phyloP scores from a whole-genome alignment of 2,329 filamentous ascomycete species.

The Penicillium paneum region DNA sequence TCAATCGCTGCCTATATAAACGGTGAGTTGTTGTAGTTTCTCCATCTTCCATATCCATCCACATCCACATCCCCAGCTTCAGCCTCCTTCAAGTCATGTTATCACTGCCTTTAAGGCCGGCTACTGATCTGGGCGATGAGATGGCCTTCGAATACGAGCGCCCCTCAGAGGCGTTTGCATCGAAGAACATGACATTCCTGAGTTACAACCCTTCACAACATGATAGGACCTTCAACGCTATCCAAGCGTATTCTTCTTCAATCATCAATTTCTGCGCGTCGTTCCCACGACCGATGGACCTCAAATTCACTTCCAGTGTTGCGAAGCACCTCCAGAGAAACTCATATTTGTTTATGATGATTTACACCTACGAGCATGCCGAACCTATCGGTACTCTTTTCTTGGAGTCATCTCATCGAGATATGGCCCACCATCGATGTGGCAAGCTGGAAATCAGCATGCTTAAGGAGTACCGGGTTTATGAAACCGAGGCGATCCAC shows the following conservation, averaged over 20 bases:
- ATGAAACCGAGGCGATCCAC: neutral
- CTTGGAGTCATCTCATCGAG: neutral
- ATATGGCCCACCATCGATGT: neutral
- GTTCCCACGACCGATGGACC: neutral
- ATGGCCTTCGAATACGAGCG: too few species aligned
- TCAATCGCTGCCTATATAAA: neutral
- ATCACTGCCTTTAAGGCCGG: neutral
- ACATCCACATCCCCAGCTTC: too few species aligned
- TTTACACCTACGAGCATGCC: fast-evolving
- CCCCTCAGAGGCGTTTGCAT: fast-evolving
- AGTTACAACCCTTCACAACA: neutral
- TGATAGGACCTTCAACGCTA: neutral
- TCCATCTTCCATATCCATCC: neutral
- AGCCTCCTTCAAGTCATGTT: neutral
- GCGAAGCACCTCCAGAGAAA: neutral
- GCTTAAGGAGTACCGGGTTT: too few species aligned
- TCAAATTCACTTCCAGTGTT: neutral
- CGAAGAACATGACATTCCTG: neutral
- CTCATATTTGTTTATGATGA: neutral
- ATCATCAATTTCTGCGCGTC: neutral
- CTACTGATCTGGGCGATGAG: too few species aligned
- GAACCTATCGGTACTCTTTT: neutral
- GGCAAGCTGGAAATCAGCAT: neutral
- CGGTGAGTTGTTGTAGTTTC: neutral
- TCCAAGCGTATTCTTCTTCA: neutral